Evolutionary conservation across 2,329 filamentous ascomycete species (phyloP), one percentile per base, ranked within the genome.

Genomic region (Emericellopsis cladophorae): DNA sequence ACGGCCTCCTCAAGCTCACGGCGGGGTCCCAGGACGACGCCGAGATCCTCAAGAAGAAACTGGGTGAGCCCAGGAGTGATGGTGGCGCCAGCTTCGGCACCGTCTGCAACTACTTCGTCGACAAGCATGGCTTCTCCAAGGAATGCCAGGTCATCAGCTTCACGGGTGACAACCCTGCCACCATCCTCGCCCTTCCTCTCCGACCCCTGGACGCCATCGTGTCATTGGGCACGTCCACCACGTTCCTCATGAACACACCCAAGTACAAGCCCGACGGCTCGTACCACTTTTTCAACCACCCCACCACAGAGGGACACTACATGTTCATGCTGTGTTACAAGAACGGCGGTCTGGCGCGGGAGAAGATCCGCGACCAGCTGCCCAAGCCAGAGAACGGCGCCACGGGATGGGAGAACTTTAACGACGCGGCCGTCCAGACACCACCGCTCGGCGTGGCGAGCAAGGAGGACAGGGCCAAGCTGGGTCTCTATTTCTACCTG

Each of bases 271-370:
- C 92, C 2, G 82, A 95, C 55, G 84, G 87, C 4, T 77, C 84
- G 7, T 95, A 95, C 55, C 92, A 98, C 67, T 95, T 96, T 70
- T 93, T 96, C 76, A 95, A 95, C 67, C 89, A 96, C 61, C 92
- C 92, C 2, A 92, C 88, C 36, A 94, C 87, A 1, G 67, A 80
- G 0, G 87, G 84, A 1, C 75, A 95, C 45, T 95, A 94, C 73
- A 96, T 98, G 92, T 96, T 98, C 64, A 98, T 98, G 92, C 78
- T 98, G 31, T 98, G 92, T 72, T 98, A 96, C 70, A 96, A 96
- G 65, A 98, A 98, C 63, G 92, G 92, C 50, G 88, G 88, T 2
- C 77, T 96, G 1, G 90, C 92, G 2, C 83, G 92, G 36, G 92
- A 98, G 58, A 80, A 84, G 52, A 77, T 96, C 46, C 83, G 92